Evolutionary conservation across 129 eudicot genomes (phyloP), one percentile per base, ranked within the genome.

Genomic region (Artemisia annua): DNA sequence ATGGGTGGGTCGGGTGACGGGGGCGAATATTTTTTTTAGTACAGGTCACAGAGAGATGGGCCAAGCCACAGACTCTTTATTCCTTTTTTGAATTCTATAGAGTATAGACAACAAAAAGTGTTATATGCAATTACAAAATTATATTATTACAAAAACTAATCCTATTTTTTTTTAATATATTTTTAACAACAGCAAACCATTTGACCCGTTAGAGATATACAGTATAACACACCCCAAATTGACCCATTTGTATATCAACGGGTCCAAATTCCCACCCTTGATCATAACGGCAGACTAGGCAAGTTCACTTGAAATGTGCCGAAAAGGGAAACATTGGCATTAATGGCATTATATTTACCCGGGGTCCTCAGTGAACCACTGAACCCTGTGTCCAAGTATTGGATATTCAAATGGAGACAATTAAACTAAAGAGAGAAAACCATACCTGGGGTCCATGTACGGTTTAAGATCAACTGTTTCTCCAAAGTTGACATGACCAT

Each of bases 371-470:
- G 49, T 9, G 69, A 28, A 51, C 20, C 48, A 7, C 28, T 11
- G 16, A 52, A 39, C 44, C 44, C 8, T 39, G 1, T 24, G 61
- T 39, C n/a, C 78, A 74, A 17, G 43, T 75, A 22, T 53, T 11
- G 32, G 14, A 35, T 56, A 22, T 26, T 7, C 14, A 55, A 20
- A 54, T 19, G 3, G 16, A 66, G 32, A 59, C 17, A 60, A 63
- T 32, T 28, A 7, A 39, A 39, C 49, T 60, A 76, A 19, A 52
- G 24, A 80, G 48, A 13, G 14, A 49, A 75, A 81, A 44, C 6
- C 73, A 63, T 72, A 94, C 99, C 99, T 90, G 79, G 89, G 80
- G 79, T 94, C 91, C 86, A 90, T 77, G 82, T 79, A 90, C 22
- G 97, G 93, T 83, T 80, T 82, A 71, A 94, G 88, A 84, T 94